Base-by-base conservation (phyloP, 805 yeast species). In the Sugiyamaella smithiae region DNA sequence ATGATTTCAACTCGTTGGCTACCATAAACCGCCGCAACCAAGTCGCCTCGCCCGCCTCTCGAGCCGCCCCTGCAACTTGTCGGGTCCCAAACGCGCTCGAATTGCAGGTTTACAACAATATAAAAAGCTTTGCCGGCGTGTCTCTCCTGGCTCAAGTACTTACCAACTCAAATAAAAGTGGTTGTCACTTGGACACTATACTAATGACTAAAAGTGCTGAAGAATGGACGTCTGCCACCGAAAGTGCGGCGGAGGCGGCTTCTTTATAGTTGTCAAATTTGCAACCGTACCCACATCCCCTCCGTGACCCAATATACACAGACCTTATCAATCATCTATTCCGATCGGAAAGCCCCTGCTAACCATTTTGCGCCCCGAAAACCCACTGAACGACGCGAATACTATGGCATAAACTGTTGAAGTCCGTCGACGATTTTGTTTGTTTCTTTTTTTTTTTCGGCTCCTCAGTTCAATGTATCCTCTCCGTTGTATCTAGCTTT, bases 181-280 rank as follows among this genome's bases (percentile, higher is more conserved):
- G n/a, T n/a, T n/a, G n/a, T n/a, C n/a, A n/a, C n/a, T n/a, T n/a
- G n/a, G n/a, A n/a, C n/a, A n/a, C n/a, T n/a, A n/a, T n/a, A n/a
- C n/a, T n/a, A n/a, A 26, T 26, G 29, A 35, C 22, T n/a, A 35
- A 35, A 14, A 35, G 22, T 14, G 19, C 38, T 35, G 22, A 35
- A 20, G 38, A 35, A 35, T 19, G 22, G 38, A 35, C 38, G 38
- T 35, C 38, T 35, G 38, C 38, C 38, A 35, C 38, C 38, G 20
- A 19, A 19, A 35, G 38, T 35, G 38, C 38, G 38, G 38, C 38
- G 38, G 38, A 35, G 38, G 20, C 38, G 38, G 38, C 38, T 35
- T 12, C 16, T 35, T 35, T 35, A 35, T 35, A 35, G 38, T 35
- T 35, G 19, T n/a, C 38, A 35, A 35, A 35, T 35, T 35, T 35